Evolutionary conservation across 2,329 filamentous ascomycete species (phyloP).

Genomic region (Coleophoma eucalyptorum): DNA sequence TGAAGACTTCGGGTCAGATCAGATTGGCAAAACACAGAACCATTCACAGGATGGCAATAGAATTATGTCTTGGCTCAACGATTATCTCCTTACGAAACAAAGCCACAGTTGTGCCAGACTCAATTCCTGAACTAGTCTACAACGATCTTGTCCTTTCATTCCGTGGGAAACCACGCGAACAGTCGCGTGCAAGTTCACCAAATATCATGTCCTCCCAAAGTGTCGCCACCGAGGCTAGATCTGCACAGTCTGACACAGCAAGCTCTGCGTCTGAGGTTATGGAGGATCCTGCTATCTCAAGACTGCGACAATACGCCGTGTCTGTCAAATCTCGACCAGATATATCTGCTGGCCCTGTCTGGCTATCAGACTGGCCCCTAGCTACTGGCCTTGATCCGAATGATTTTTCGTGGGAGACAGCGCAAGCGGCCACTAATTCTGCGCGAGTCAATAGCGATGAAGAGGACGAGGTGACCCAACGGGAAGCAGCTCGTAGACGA

Average conservation of each 20-base stretch:
- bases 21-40: constrained; percentile 23
- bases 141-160: neutral
- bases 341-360: constrained; percentile 3
- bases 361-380: constrained; percentile 32
- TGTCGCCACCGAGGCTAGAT: constrained; percentile 1
- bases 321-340: constrained; percentile 25
- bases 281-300: constrained; percentile 27
- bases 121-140: neutral
- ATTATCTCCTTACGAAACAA: constrained; percentile 18
- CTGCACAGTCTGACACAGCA: constrained; percentile 9
- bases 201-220: constrained; percentile 15
- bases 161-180: constrained; percentile 5
- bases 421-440: constrained; percentile 8
- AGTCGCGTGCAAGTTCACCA: constrained; percentile 14
- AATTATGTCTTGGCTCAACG: constrained; percentile 25
- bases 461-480: constrained; percentile 14
- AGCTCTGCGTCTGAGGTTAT: constrained; percentile 12
- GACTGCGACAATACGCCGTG: constrained; percentile 30
- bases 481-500: constrained; percentile 21
- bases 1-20: constrained; percentile 13
- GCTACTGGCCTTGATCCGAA: constrained; percentile 28
- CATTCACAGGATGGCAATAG: constrained; percentile 22
- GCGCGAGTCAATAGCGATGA: constrained; percentile 11
- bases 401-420: constrained; percentile 25
- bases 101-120: constrained; percentile 1